Conservation (phyloP, 1,284 basidiomycete species). For the Leucocoprinus gongylophorus region DNA sequence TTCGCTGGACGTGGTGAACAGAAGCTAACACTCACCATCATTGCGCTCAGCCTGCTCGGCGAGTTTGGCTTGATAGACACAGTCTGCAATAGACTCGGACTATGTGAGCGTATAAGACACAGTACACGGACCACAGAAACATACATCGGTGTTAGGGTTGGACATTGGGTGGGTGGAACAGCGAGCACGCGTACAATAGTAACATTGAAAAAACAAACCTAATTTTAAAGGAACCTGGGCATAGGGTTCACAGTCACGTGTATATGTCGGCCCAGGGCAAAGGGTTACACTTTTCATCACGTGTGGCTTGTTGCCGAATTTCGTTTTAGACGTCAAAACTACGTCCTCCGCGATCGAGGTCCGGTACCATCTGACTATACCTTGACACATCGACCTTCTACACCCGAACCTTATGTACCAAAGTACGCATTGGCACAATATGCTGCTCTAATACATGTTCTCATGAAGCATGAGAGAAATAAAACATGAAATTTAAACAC, state of each 20-base stretch:
- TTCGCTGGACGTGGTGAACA: conserved; percentile 14
- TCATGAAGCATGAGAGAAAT: too few relatives aligned
- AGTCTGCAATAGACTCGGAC: conserved; percentile 83
- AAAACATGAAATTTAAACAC: too few relatives aligned
- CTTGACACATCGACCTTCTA: too few relatives aligned
- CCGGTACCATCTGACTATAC: too few relatives aligned
- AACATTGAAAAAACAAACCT: not conserved
- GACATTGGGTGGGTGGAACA: conserved; percentile 7
- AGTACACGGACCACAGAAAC: conserved; percentile 30
- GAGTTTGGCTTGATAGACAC: conserved; percentile 99
- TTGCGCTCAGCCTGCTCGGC: conserved; percentile 98
- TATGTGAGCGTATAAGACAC: conserved; percentile 24
- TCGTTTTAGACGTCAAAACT: too few relatives aligned
- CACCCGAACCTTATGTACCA: too few relatives aligned
- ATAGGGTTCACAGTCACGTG: conserved; percentile 40
- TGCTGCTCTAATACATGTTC: too few relatives aligned
- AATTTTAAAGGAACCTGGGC: conserved; percentile 39
- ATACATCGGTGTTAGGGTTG: conserved; percentile 19
- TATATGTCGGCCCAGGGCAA: conserved; percentile 29
- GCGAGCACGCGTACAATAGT: conserved; percentile 13
- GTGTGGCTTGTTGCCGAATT: too few relatives aligned
- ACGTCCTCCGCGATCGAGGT: too few relatives aligned
- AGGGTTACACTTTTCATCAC: conserved; percentile 30
- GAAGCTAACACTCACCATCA: conserved; percentile 59
- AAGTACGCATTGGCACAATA: too few relatives aligned